These are phyloP conservation scores for Grigorovia transvaalensis DNA, from an alignment of 805 yeast species.

Conservation along the genomic window DNA sequence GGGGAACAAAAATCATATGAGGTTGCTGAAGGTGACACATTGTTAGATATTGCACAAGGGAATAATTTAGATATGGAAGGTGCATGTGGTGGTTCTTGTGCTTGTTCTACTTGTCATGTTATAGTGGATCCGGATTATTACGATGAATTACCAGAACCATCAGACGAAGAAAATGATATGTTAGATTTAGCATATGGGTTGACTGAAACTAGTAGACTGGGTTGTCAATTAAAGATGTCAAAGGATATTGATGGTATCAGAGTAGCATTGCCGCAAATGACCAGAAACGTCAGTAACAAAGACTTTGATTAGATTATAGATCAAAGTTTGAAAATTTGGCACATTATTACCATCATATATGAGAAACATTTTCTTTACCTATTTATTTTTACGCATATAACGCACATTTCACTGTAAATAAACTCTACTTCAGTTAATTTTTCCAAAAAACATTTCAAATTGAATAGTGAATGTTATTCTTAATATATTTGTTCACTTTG, in stretches of 20 bases:
- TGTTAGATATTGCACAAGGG: slow-evolving; percentile 92
- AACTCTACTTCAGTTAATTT: too few species aligned
- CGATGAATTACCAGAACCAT: slow-evolving; percentile 87
- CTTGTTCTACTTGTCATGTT: slow-evolving; percentile 95
- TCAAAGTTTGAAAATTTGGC: not conserved
- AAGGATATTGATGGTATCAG: slow-evolving; percentile 88
- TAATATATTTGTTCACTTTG: not conserved
- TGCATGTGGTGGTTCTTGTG: slow-evolving; percentile 98
- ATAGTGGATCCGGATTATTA: slow-evolving; percentile 92
- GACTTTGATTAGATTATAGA: slow-evolving; percentile 40
- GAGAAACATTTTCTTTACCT: not conserved
- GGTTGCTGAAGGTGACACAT: slow-evolving; percentile 84
- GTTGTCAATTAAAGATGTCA: slow-evolving; percentile 85
- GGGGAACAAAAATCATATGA: slow-evolving; percentile 75
- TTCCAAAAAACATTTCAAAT: not conserved
- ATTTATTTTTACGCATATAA: not conserved
- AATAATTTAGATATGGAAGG: slow-evolving; percentile 92
- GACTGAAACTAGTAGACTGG: slow-evolving; percentile 92
- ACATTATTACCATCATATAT: not conserved
- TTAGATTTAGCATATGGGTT: slow-evolving; percentile 93
- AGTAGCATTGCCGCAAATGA: slow-evolving; percentile 95
- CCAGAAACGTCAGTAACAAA: slow-evolving; percentile 75
- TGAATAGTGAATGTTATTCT: not conserved
- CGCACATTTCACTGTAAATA: not conserved
- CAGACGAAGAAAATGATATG: slow-evolving; percentile 98